phyloP scores from a whole-genome alignment of 805 yeast genomes.

The Komagataella kurtzmanii region DNA sequence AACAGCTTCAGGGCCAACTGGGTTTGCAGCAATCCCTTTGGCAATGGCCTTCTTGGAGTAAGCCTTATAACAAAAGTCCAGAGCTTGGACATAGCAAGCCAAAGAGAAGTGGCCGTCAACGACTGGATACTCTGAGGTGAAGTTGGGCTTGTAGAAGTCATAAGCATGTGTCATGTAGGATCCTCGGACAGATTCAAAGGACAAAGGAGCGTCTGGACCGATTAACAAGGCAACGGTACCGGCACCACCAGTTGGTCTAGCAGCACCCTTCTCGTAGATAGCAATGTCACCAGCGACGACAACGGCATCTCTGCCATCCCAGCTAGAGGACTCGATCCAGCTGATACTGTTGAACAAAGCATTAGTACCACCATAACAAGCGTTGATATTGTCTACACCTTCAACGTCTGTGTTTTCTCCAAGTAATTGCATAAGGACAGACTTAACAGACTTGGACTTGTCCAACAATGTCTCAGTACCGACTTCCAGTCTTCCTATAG shows the following conservation, averaged over 20 bases:
- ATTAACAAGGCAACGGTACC: conserved; percentile 90
- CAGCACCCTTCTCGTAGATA: conserved; percentile 91
- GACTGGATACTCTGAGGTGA: conserved; percentile 89
- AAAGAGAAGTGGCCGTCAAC: conserved; percentile 97
- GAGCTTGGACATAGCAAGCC: conserved; percentile 85
- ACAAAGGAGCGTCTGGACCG: conserved; percentile 97
- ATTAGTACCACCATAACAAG: conserved; percentile 97
- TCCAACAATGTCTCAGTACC: conserved; percentile 97
- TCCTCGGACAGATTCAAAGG: conserved; percentile 81
- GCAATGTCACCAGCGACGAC: conserved; percentile 98
- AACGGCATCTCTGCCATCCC: conserved; percentile 98
- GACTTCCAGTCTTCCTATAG: conserved; percentile 90
- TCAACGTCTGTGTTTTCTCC: conserved; percentile 84
- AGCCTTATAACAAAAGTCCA: conserved; percentile 73
- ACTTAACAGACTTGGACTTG: conserved; percentile 92
- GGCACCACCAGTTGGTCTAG: conserved; percentile 99
- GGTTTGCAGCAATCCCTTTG: conserved; percentile 28
- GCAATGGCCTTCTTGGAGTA: conserved; percentile 67
- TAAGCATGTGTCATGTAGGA: conserved; percentile 93
- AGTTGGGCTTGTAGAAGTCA: conserved; percentile 97
- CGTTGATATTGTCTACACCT: conserved; percentile 92
- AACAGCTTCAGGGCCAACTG: conserved; percentile 38
- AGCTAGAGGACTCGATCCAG: conserved; percentile 91
- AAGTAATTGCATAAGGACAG: conserved; percentile 89
- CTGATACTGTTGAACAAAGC: conserved; percentile 88